Base-by-base conservation (phyloP, 441 rosid species). In the Gossypium laxum region DNA sequence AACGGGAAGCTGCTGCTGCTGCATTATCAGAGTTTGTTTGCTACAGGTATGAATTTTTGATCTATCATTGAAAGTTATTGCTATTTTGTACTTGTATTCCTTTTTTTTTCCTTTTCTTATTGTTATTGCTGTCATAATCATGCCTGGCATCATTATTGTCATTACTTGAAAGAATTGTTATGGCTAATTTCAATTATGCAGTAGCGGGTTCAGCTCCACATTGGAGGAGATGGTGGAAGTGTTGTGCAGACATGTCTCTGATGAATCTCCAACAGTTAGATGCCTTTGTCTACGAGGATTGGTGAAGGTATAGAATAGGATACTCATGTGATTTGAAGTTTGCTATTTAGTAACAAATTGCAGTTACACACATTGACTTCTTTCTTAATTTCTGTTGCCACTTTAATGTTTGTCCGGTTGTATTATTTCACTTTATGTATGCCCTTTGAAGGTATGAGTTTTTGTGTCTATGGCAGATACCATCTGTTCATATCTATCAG, bases 1-100 rank as follows among this genome's bases (percentile, higher is more conserved):
- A 88, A 78, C 86, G 93, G 81, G 98, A 95, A 86, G 97, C 98
- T 79, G 97, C 99, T 62, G 98, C 98, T 28, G 99, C 96, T 18
- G 98, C 99, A 69, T 77, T 95, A 71, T 95, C 99, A 32, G 99
- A 92, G 87, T 92, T 95, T 79, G 87, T 92, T 65, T 86, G 87
- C 72, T 86, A 91, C 79, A 90, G 99, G 99, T 94, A 87, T 68
- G 70, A 22, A 47, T 30, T 54, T 54, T 48, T 43, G 45, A 18
- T 50, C 70, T 66, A 47, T 47, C 60, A 17, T 51, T 18, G 60
- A 67, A 26, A 18, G 8, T 50, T 51, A 45, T 51, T 28, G 32
- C 69, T 56, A 67, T 67, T 32, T 41, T 67, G 43, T 74, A 61
- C 21, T 43, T 67, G 58, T 72, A 43, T 58, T 26, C 6, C 11